Base-by-base conservation (phyloP, 257 asterid genomes). In the Nicotiana undulata region DNA sequence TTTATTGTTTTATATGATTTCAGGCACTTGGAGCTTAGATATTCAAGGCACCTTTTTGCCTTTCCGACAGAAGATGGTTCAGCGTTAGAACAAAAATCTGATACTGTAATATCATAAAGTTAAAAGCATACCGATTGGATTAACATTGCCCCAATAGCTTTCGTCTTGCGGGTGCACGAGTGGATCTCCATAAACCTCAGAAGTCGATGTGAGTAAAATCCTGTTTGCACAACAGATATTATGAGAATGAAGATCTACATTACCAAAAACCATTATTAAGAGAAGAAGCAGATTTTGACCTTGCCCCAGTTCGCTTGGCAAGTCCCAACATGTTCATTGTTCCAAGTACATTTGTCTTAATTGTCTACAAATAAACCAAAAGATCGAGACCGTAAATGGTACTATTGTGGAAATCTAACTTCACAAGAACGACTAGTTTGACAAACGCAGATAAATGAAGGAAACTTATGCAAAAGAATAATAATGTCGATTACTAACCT, bases 101-200 rank as follows among this genome's bases (percentile, higher is more conserved):
- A 5, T 64, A 59, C 16, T 63, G 52, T 46, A 61, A 56, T 49
- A 61, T 37, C 4, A 74, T n/a, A 2, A 24, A 52, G n/a, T 32
- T 76, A 26, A 55, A 56, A 49, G n/a, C 65, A 58, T 91, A 94
- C 99, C 99, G 29, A 95, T 95, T 8, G 99, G 99, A 86, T 95
- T 95, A 56, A 93, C 99, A 83, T 95, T 95, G 76, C 99, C 99
- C 99, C 99, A 95, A 80, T 93, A 95, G 79, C 87, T 86, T 82
- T 95, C 99, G 3, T 87, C 90, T 85, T 95, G 99, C 79, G 99
- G 99, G 85, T 95, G 98, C 82, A 92, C 89, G 56, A 95, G 95
- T 16, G 99, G 99, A 88, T 95, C 99, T 12, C 99, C 99, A 68
- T 95, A 95, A 44, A 95, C 99, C 87, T 95, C 99, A 1, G 97